Evolutionary conservation across 768 basidiomycete genomes (phyloP).

Genomic region (Boletus fagicola): DNA sequence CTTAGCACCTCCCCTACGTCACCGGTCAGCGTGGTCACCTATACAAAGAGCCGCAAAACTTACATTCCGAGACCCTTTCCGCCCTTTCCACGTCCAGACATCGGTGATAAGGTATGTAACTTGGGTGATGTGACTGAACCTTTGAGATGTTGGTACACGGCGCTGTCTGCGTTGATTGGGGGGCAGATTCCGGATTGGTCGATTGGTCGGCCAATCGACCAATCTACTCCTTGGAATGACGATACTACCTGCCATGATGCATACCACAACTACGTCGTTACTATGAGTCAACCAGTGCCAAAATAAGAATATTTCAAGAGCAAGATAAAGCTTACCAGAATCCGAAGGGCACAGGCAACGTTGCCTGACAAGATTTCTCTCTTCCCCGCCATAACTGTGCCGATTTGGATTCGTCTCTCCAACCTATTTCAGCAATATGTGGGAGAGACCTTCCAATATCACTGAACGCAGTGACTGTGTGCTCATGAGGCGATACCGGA

Average conservation of each 20-base stretch:
- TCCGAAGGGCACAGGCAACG: neutral
- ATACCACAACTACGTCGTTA: too few species aligned
- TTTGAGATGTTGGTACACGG: constrained; percentile 10
- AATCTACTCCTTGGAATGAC: too few species aligned
- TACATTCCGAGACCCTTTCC: constrained; percentile 51
- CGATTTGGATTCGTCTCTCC: neutral
- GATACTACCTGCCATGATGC: too few species aligned
- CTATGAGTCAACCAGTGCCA: too few species aligned
- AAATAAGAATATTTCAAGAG: too few species aligned
- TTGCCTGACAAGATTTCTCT: neutral
- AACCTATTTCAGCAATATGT: neutral
- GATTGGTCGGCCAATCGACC: too few species aligned
- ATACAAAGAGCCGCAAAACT: neutral
- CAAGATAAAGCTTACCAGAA: neutral
- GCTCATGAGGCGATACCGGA: neutral
- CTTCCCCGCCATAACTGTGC: neutral
- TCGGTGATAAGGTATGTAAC: constrained; percentile 20
- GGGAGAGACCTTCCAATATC: neutral
- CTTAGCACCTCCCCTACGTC: constrained; percentile 40
- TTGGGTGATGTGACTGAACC: constrained; percentile 9
- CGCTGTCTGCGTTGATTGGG: constrained; percentile 33
- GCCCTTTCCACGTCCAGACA: constrained; percentile 51
- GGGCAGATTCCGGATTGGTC: too few species aligned
- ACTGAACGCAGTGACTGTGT: neutral
- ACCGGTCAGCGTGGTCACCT: constrained; percentile 5